A percentile compares a stretch with the other conserved stretches of the same genome.
phyloP scores from a whole-genome alignment of 1,284 basidiomycete species.

The Ustilago trichophora region DNA sequence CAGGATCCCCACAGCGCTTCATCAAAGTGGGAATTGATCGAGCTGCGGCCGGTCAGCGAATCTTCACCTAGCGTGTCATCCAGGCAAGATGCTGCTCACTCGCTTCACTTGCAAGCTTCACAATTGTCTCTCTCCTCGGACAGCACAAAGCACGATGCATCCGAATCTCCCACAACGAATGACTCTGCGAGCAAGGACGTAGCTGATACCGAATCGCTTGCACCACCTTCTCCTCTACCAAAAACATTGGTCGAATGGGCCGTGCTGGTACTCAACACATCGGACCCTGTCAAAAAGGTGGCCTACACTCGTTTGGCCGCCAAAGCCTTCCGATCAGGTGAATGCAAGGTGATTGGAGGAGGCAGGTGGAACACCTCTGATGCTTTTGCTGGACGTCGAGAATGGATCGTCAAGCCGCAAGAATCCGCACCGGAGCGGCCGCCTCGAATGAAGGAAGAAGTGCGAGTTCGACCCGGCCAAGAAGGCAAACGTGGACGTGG shows the following conservation, averaged over 20 bases:
- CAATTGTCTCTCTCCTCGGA: constrained; percentile 29
- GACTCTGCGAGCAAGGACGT: neutral
- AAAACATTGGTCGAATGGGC: constrained; percentile 78
- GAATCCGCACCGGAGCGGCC: constrained; percentile 75
- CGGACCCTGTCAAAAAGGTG: constrained; percentile 77
- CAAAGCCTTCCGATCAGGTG: constrained; percentile 75
- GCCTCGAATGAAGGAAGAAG: constrained; percentile 70
- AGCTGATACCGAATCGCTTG: neutral
- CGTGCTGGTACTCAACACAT: constrained; percentile 77
- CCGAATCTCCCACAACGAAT: neutral
- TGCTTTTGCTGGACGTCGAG: constrained; percentile 6
- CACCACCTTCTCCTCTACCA: constrained; percentile 48
- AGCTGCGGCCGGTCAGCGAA: constrained; percentile 82
- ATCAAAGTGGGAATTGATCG: constrained; percentile 76
- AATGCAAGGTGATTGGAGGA: constrained; percentile 74
- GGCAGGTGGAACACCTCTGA: constrained; percentile 41
- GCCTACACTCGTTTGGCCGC: constrained; percentile 77
- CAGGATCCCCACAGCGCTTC: constrained; percentile 4
- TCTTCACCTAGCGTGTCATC: constrained; percentile 57
- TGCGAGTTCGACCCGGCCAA: constrained; percentile 75
- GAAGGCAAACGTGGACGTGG: constrained; percentile 73
- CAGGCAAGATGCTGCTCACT: constrained; percentile 26
- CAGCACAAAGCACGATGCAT: neutral
- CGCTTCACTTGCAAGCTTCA: constrained; percentile 25
- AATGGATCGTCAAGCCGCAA: constrained; percentile 40